Percentiles rank a stretch among this genome's conserved stretches.
phyloP scores from a whole-genome alignment of 352 stramenopile species.

The Blastocystis sp. region DNA sequence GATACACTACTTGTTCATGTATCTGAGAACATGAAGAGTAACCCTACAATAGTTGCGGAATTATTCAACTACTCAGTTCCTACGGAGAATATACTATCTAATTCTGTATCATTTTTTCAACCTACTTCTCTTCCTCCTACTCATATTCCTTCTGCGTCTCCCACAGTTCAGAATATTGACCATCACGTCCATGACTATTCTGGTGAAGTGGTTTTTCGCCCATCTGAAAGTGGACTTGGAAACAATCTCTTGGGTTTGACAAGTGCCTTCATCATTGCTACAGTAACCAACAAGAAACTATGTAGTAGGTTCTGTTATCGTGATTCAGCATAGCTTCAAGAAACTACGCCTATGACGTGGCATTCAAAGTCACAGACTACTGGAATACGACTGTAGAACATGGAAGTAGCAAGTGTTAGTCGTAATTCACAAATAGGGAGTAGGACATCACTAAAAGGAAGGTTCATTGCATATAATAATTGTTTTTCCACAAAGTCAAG shows the following conservation, averaged over 20 bases:
- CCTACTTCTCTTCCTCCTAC: too few species aligned
- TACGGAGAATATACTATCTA: too few species aligned
- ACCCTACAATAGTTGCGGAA: too few species aligned
- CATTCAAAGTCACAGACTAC: conserved; percentile 31
- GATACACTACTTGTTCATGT: too few species aligned
- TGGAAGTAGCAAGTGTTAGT: background rate
- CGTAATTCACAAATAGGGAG: background rate
- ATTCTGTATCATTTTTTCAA: too few species aligned
- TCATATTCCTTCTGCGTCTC: too few species aligned
- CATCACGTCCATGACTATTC: background rate
- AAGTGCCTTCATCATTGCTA: conserved; percentile 39
- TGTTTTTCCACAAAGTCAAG: background rate
- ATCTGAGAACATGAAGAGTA: too few species aligned
- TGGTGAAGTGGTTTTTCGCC: background rate
- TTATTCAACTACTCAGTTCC: too few species aligned
- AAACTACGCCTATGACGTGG: conserved; percentile 17
- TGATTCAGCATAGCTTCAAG: background rate
- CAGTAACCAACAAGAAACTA: conserved; percentile 6
- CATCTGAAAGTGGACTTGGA: conserved; percentile 30
- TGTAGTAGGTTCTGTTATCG: background rate
- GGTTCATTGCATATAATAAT: conserved; percentile 1
- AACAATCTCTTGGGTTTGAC: conserved; percentile 43
- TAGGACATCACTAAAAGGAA: background rate
- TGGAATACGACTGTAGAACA: background rate
- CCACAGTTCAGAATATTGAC: too few species aligned